Evolutionary conservation across 306 rosid genomes (phyloP).

Genomic region (Datisca glomerata): DNA sequence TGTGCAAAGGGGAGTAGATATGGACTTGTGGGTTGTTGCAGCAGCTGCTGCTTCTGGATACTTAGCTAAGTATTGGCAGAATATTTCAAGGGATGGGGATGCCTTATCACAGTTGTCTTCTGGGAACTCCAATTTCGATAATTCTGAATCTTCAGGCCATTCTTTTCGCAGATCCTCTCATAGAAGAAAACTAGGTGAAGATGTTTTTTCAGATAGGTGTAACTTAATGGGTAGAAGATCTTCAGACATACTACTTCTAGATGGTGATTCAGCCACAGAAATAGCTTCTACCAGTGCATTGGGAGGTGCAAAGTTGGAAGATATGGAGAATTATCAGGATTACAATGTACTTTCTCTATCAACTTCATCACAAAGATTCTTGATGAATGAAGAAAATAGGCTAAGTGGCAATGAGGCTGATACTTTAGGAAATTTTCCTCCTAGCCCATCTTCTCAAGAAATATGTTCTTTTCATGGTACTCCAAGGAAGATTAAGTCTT

Average conservation of each 20-base stretch:
- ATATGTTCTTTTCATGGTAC: constrained; percentile 24
- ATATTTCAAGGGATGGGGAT: constrained; percentile 3
- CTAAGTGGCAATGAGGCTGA: neutral
- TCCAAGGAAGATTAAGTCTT: constrained; percentile 32
- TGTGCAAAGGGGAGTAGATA: constrained; percentile 20
- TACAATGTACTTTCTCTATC: neutral
- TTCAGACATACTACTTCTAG: constrained; percentile 1
- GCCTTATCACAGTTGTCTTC: constrained; percentile 5
- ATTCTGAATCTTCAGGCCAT: constrained; percentile 2
- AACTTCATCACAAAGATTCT: neutral
- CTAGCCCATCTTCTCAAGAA: constrained; percentile 6
- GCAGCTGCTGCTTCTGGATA: constrained; percentile 70
- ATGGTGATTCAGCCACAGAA: neutral
- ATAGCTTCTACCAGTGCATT: constrained; percentile 2
- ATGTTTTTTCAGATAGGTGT: constrained; percentile 2
- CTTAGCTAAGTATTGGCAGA: constrained; percentile 60
- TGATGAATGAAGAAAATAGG: neutral
- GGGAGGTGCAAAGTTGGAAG: neutral
- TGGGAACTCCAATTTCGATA: constrained; percentile 6
- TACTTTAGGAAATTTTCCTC: neutral
- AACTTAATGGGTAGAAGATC: constrained; percentile 13
- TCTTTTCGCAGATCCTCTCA: neutral
- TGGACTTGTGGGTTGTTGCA: constrained; percentile 85
- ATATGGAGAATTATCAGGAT: constrained; percentile 3
- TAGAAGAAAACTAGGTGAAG: neutral